These are phyloP conservation scores for Suillus subluteus DNA, from an alignment of 768 basidiomycete genomes.

Conservation along the genomic window DNA sequence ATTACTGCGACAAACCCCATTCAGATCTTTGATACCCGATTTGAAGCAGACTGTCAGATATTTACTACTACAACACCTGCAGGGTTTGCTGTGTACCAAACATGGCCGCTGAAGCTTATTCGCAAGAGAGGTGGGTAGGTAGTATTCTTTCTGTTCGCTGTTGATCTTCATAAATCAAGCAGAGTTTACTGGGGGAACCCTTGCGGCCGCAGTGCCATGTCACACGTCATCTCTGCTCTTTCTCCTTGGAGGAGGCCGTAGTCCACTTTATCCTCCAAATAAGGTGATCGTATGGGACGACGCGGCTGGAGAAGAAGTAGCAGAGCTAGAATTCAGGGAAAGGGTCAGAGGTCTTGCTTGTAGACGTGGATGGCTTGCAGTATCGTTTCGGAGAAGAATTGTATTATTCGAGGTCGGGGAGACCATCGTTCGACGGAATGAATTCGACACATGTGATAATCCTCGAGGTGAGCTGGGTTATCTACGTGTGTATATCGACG, in stretches of 20 bases:
- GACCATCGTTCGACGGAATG: constrained; percentile 62
- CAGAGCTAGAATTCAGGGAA: constrained; percentile 89
- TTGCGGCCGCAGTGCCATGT: constrained; percentile 75
- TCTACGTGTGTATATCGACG: constrained; percentile 11
- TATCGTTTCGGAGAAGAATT: constrained; percentile 77
- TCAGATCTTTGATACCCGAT: constrained; percentile 75
- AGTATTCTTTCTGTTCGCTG: not conserved
- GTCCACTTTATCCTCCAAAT: constrained; percentile 88
- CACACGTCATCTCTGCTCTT: constrained; percentile 85
- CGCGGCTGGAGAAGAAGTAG: constrained; percentile 71
- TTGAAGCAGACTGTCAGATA: constrained; percentile 79
- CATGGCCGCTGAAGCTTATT: constrained; percentile 75
- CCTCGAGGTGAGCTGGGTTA: constrained; percentile 59
- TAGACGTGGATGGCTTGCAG: constrained; percentile 82
- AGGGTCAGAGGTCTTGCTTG: constrained; percentile 79
- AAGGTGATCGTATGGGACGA: constrained; percentile 94
- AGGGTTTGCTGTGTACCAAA: constrained; percentile 82
- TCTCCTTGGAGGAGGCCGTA: constrained; percentile 85
- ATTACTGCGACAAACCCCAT: constrained; percentile 78
- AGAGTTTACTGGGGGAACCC: constrained; percentile 82
- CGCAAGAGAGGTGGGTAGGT: constrained; percentile 72
- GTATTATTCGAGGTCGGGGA: constrained; percentile 75
- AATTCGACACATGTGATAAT: constrained; percentile 91
- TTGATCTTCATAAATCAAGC: constrained; percentile 24
- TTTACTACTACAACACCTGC: constrained; percentile 80